Evolutionary conservation across 352 stramenopile species (phyloP), one percentile per base, ranked within the genome.

Genomic region (Pythium aristosporum): DNA sequence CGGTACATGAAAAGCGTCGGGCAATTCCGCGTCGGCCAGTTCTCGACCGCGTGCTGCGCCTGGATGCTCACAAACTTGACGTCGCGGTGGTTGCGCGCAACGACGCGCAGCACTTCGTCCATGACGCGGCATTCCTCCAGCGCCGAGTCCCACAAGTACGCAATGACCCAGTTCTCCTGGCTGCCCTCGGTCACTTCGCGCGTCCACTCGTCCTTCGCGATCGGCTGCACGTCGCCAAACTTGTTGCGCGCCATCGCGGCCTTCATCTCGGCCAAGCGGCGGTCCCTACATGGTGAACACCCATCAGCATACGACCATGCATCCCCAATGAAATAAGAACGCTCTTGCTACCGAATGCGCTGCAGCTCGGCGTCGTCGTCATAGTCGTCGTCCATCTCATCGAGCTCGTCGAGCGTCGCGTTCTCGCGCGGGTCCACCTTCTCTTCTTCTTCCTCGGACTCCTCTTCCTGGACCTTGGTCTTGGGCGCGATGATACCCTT

Each of bases 21-120:
- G 67, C 95, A 91, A 77, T 98, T 98, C 51, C 76, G 83, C 34
- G 87, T 60, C 28, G 92, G 92, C 91, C 90, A 98, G 72, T 98
- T 97, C 72, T 97, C 90, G 49, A 98, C 91, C 30, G 86, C 94
- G 9, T 88, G 80, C 58, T 92, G 87, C 32, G 86, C 89, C 59
- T 94, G 87, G 64, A 98, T 98, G 67, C 89, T 95, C 58, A 98
- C 87, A 58, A 98, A 97, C 73, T 98, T 98, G 61, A 98, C 78
- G 60, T 96, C 88, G 57, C 82, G 82, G 68, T 97, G 89, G 57
- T 86, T 89, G 64, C 81, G 82, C 21, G 89, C 90, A 20, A 98
- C 78, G 18, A 75, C 77, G 9, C 85, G 80, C 16, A 98, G 78
- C 28, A 93, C 74, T 61, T 94, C 78, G 61, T 97, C 89, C 85